Percentiles rank a stretch among this genome's conserved stretches.
phyloP scores from a whole-genome alignment of 2,329 filamentous ascomycete species.

The Lasiodiplodia theobromae region DNA sequence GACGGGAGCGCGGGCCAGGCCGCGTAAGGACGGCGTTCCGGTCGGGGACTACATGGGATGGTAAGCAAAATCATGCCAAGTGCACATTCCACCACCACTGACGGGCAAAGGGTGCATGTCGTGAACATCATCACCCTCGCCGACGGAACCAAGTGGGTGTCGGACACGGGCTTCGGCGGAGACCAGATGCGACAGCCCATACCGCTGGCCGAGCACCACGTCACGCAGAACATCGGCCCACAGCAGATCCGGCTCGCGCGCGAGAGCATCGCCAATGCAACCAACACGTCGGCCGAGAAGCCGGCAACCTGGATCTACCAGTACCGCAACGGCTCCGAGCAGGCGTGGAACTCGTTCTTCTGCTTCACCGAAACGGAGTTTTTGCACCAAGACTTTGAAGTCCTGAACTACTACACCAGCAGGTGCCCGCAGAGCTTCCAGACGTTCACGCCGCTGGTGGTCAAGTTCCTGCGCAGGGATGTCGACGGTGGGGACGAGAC shows the following conservation, averaged over 20 bases:
- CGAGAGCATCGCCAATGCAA: constrained; percentile 57
- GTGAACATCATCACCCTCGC: constrained; percentile 66
- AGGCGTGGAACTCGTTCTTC: constrained; percentile 53
- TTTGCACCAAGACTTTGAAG: constrained; percentile 48
- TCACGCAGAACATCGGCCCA: constrained; percentile 60
- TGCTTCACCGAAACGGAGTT: constrained; percentile 51
- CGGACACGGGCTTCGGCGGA: constrained; percentile 71
- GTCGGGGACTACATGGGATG: constrained; percentile 57
- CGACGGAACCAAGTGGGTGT: constrained; percentile 57
- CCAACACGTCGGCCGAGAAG: constrained; percentile 38
- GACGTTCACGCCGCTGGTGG: constrained; percentile 43
- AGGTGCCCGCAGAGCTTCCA: constrained; percentile 43
- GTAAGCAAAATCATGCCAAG: constrained; percentile 39
- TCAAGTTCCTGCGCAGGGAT: constrained; percentile 47
- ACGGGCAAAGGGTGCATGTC: constrained; percentile 59
- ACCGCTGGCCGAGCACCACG: constrained; percentile 55
- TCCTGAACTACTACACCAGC: constrained; percentile 49
- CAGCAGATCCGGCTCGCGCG: constrained; percentile 64
- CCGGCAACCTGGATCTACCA: constrained; percentile 70
- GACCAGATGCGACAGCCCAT: constrained; percentile 67
- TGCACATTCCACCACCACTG: constrained; percentile 33
- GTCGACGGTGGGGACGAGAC: constrained; percentile 41
- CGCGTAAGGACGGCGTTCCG: constrained; percentile 40
- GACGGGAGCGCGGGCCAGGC: constrained; percentile 58
- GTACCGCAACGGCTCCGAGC: constrained; percentile 51